Base-by-base conservation (phyloP, 371 early-diverging fungal species). In the Mortierella sp. region DNA sequence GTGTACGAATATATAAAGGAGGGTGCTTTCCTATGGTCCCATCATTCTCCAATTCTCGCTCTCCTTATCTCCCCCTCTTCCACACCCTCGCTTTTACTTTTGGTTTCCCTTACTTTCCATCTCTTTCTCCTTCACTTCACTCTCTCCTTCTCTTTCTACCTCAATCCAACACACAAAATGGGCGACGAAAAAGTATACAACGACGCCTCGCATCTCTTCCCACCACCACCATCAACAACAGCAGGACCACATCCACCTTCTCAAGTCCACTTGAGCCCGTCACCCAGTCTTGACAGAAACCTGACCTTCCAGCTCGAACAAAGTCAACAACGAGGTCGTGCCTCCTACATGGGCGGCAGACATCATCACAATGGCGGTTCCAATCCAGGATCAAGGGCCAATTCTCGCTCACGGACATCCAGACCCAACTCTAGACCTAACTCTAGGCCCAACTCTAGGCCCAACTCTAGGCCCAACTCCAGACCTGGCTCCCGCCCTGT, bases 401-500 rank as follows among this genome's bases (percentile, higher is more conserved):
- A 64, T 41, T 72, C 83, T 1, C 71, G 76, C 24, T 70, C 81
- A 31, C 73, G 68, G n/a, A 61, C 10, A 14, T 70, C 76, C 4
- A 70, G 45, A 8, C 72, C 61, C 43, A 63, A 41, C 41, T 66
- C 76, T 24, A 44, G 64, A 8, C 44, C 77, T 11, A 52, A 24
- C 19, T 61, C n/a, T n/a, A n/a, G n/a, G n/a, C n/a, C n/a, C 19
- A 2, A n/a, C 2, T 45, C 43, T 11, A 67, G 66, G 43, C 39
- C 55, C 58, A 41, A 53, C n/a, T 68, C 68, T 39, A 41, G 64
- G 24, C 48, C 64, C 40, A 48, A 48, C 19, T 74, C 74, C 1
- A 53, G 67, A 31, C 48, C 74, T 16, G 68, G 52, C 13, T 74
- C 82, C 8, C 78, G 72, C 7, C 81, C 81, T 16, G 83, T 74